Percentiles rank a stretch among this genome's conserved stretches.
These are phyloP conservation scores for Ophiostoma piceae DNA, from an alignment of 2,329 filamentous ascomycete species.

Conservation along the genomic window DNA sequence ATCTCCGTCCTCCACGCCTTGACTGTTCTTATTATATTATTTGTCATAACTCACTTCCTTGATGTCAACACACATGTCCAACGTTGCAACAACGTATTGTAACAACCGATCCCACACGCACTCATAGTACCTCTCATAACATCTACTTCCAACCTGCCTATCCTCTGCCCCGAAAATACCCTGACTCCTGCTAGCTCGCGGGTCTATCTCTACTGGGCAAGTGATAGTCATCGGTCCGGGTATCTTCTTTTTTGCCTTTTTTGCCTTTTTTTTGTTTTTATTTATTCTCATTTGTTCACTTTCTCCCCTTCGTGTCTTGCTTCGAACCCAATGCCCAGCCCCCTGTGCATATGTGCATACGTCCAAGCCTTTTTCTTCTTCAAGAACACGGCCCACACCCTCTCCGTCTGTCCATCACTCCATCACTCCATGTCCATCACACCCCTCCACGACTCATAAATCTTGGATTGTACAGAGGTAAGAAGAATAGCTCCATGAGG, in stretches of 20 bases:
- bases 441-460: conserved; percentile 1
- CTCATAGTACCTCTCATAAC: not conserved
- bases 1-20: not conserved
- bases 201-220: not conserved
- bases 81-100: not conserved
- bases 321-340: not conserved
- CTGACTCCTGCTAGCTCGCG: not conserved
- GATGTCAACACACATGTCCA: not conserved
- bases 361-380: conserved; percentile 7
- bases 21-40: not conserved
- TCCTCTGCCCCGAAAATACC: not conserved
- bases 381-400: not conserved
- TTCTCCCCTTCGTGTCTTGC: not conserved
- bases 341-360: not conserved
- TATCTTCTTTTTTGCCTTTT: not conserved
- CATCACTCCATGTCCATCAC: not conserved
- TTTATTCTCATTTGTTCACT: not conserved
- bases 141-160: not conserved
- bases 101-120: not conserved
- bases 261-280: too few species aligned
- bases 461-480: not conserved
- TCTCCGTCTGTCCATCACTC: not conserved
- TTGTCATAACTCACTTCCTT: not conserved
- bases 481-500: not conserved
- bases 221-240: not conserved